Percentiles rank a stretch among this genome's conserved stretches.
Evolutionary conservation across 306 rosid genomes (phyloP).

Genomic region (Trichosanthes truncata): DNA sequence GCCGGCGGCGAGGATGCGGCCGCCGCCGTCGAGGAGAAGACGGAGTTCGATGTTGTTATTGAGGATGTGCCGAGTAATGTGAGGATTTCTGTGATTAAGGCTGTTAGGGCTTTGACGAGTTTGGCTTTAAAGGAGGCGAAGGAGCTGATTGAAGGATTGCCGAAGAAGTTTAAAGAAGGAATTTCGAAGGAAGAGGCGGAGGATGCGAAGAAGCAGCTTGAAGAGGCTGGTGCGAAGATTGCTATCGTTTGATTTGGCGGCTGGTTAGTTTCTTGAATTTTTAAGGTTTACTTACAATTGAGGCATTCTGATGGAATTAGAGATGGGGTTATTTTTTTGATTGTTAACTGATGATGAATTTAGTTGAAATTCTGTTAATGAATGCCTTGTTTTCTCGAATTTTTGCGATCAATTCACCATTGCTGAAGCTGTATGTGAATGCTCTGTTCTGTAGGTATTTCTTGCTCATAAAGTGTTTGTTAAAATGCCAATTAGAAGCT

Average conservation of each 20-base stretch:
- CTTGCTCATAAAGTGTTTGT: background rate
- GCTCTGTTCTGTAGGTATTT: background rate
- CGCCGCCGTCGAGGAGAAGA: conserved; percentile 58
- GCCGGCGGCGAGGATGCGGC: conserved; percentile 31
- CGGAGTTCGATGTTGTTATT: conserved; percentile 87
- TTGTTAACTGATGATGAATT: background rate
- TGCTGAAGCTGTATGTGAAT: background rate
- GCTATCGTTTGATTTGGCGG: conserved; percentile 29
- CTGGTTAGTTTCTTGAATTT: conserved; percentile 1
- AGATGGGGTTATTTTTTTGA: background rate
- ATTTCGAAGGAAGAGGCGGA: conserved; percentile 79
- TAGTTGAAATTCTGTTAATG: background rate
- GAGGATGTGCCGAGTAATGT: conserved; percentile 72
- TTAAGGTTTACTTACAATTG: background rate
- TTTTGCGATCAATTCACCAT: background rate
- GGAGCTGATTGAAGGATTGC: conserved; percentile 84
- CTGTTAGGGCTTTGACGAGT: conserved; percentile 72
- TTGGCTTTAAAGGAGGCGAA: conserved; percentile 90
- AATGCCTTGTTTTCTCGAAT: background rate
- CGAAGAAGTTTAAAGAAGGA: conserved; percentile 88
- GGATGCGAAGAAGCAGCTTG: conserved; percentile 89
- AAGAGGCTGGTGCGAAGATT: conserved; percentile 87
- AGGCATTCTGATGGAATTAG: background rate
- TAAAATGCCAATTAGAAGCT: background rate
- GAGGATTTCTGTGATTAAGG: conserved; percentile 74